phyloP scores from a whole-genome alignment of 176 grass and related monocot genomes.

The Oryza rufipogon region DNA sequence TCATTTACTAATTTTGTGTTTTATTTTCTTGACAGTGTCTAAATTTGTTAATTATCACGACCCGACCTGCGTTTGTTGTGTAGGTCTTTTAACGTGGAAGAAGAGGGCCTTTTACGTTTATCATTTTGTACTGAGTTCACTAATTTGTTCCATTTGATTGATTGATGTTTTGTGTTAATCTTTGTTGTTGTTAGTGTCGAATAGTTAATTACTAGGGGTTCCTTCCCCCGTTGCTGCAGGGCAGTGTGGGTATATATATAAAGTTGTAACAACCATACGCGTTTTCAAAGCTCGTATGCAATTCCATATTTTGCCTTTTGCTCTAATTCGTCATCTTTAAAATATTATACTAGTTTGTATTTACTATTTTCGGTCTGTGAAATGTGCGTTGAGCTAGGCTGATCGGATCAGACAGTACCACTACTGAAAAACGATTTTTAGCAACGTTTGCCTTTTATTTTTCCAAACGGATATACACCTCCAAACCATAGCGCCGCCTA shows the following conservation, averaged over 20 bases:
- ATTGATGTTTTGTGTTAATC: neutral
- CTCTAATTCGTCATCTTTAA: neutral
- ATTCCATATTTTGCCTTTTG: neutral
- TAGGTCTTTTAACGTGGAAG: constrained; percentile 34
- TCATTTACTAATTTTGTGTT: constrained; percentile 12
- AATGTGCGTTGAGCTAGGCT: too few species aligned
- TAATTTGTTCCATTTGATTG: neutral
- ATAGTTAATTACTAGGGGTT: neutral
- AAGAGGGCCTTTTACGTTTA: constrained; percentile 9
- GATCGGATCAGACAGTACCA: too few species aligned
- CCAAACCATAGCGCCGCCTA: too few species aligned
- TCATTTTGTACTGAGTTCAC: neutral
- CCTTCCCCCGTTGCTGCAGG: too few species aligned
- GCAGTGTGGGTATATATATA: neutral
- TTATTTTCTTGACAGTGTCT: neutral
- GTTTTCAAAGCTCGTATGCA: neutral
- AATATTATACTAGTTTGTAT: too few species aligned
- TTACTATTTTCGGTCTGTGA: too few species aligned
- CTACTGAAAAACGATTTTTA: too few species aligned
- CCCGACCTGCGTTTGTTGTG: constrained; percentile 8
- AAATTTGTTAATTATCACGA: neutral
- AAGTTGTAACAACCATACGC: neutral
- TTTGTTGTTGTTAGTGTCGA: neutral
- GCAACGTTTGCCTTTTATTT: too few species aligned
- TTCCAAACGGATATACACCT: too few species aligned